Base-by-base conservation (phyloP, 805 yeast species). In the Candida ficus region DNA sequence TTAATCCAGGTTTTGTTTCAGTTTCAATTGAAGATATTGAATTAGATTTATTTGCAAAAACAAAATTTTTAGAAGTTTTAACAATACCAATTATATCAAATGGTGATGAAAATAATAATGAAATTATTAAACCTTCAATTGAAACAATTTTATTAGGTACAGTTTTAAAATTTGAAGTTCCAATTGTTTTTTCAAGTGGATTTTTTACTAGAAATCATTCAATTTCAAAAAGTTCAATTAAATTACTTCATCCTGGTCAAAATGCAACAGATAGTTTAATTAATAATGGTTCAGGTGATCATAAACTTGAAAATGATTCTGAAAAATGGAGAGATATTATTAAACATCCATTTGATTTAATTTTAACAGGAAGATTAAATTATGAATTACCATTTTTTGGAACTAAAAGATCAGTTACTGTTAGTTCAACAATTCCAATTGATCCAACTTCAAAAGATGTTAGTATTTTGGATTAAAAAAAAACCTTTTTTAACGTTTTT, bases 1-100 rank as follows among this genome's bases (percentile, higher is more conserved):
- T 81, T 52, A 91, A 91, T 58, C 96, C 96, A 0, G 96, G 97
- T 0, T 74, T 90, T 62, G 68, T 89, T 48, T 70, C 83, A 3
- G 76, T 89, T 5, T 64, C 67, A 2, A 68, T 90, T 2, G 66
- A 68, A 31, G 76, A 78, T 12, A 80, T 82, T 9, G 91, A 86
- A 49, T 61, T 91, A 31, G 97, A 91, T 58, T 68, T 91, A 3
- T 91, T 91, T 67, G 97, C 91, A 2, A 80, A 79, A 51, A 76
- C 85, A 35, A 70, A 78, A 7, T 74, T 71, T 50, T 54, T 75
- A 9, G 20, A 20, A n/a, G n/a, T 20, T 23, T 29, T 4, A 20
- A 21, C 23, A 33, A 27, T 17, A 26, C n/a, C n/a, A n/a, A n/a
- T n/a, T n/a, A n/a, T n/a, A n/a, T n/a, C n/a, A n/a, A n/a, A n/a